Percentiles rank a stretch among this genome's conserved stretches.
Conservation (phyloP, 2,329 filamentous ascomycete genomes). For the Fusarium odoratissimum region DNA sequence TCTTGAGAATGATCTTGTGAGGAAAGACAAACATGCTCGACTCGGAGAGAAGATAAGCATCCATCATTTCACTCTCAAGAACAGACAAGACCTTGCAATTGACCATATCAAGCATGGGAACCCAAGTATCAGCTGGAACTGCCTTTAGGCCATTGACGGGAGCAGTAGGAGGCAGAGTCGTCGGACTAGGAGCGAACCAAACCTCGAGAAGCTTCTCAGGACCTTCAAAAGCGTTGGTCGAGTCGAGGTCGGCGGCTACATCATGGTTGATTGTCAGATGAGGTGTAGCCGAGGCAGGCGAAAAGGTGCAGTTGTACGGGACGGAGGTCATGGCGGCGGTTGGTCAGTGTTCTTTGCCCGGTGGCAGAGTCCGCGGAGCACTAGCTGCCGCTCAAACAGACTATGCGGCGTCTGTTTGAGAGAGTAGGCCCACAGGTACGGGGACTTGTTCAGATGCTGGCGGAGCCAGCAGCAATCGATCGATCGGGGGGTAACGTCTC, state of each 20-base stretch:
- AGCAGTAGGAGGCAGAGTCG: conserved; percentile 75
- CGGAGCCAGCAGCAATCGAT: conserved; percentile 83
- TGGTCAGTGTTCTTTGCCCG: conserved; percentile 46
- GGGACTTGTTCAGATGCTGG: conserved; percentile 76
- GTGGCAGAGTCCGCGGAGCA: conserved; percentile 80
- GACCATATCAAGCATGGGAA: conserved; percentile 96
- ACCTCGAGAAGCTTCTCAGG: conserved; percentile 98
- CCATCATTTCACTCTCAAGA: conserved; percentile 91
- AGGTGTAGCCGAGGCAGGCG: conserved; percentile 84
- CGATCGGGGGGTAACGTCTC: conserved; percentile 67
- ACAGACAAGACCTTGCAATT: conserved; percentile 98
- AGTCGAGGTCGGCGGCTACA: conserved; percentile 92
- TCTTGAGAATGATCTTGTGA: conserved; percentile 99
- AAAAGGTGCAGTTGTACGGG: conserved; percentile 77
- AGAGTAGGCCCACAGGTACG: conserved; percentile 93
- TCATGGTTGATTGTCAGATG: conserved; percentile 97
- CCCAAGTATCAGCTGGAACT: conserved; percentile 87
- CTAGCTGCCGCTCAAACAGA: conserved; percentile 98
- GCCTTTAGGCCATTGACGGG: conserved; percentile 85
- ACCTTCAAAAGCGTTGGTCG: conserved; percentile 96
- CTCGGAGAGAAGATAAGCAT: conserved; percentile 96
- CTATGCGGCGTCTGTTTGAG: conserved; percentile 92
- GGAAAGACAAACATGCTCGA: conserved; percentile 99
- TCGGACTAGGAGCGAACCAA: conserved; percentile 90
- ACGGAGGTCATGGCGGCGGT: neutral